These are phyloP conservation scores for Tricladium varicosporioides DNA, from an alignment of 2,329 filamentous ascomycete genomes.

Conservation along the genomic window DNA sequence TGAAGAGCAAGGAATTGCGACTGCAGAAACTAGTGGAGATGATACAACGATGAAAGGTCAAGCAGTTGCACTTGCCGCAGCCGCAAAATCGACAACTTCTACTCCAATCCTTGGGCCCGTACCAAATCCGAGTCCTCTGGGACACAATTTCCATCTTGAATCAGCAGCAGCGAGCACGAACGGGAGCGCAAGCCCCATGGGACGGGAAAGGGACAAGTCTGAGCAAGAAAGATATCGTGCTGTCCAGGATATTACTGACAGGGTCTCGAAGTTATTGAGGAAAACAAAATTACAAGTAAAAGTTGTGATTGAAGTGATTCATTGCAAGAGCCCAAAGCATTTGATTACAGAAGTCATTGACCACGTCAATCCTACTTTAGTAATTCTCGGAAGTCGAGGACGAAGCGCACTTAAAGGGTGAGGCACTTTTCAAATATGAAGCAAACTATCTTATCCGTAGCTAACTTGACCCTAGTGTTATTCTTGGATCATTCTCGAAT, in stretches of 20 bases:
- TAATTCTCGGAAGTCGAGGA: slow-evolving; percentile 88
- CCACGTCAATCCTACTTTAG: slow-evolving; percentile 83
- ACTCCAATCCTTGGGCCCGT: slow-evolving; percentile 24
- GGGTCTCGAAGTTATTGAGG: slow-evolving; percentile 79
- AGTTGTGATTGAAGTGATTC: slow-evolving; percentile 92
- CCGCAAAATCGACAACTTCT: slow-evolving; percentile 34
- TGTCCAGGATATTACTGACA: slow-evolving; percentile 79
- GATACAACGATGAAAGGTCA: slow-evolving; percentile 76
- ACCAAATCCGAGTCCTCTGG: slow-evolving; percentile 22
- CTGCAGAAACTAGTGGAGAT: slow-evolving; percentile 42
- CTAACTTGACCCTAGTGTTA: slow-evolving; percentile 62
- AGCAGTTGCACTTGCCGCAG: slow-evolving; percentile 66
- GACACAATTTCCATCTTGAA: slow-evolving; percentile 22
- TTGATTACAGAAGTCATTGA: slow-evolving; percentile 98
- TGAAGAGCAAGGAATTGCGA: slow-evolving; percentile 69
- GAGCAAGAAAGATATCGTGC: slow-evolving; percentile 80
- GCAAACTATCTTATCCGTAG: slow-evolving; percentile 2
- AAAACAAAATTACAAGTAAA: slow-evolving; percentile 92
- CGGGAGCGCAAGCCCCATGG: slow-evolving; percentile 29
- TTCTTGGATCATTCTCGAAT: slow-evolving; percentile 94
- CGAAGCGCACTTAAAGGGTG: slow-evolving; percentile 91
- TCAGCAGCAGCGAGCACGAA: slow-evolving; percentile 10
- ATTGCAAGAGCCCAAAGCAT: slow-evolving; percentile 97
- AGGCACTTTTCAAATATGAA: slow-evolving; percentile 34
- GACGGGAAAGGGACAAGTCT: slow-evolving; percentile 53